Evolutionary conservation across 192 early-diverging fungal genomes (phyloP).

Genomic region (Backusella parvicylindrica): DNA sequence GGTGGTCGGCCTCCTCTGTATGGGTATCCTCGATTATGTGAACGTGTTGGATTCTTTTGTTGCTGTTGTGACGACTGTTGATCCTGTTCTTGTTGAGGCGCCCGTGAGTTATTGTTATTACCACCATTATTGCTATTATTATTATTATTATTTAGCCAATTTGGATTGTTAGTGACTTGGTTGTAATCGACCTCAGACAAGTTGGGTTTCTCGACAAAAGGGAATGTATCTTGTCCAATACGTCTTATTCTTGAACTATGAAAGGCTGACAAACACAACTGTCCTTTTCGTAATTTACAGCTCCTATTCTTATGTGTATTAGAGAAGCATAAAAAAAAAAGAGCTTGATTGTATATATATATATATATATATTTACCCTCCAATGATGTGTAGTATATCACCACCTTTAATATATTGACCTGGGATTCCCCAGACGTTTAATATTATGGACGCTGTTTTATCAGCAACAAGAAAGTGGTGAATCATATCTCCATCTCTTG

Average conservation of each 20-base stretch:
- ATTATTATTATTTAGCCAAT: background rate
- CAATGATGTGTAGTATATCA: slow-evolving; percentile 56
- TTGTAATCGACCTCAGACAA: slow-evolving; percentile 13
- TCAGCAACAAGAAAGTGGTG: slow-evolving; percentile 63
- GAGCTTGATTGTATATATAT: background rate
- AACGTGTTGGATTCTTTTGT: background rate
- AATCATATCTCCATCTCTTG: slow-evolving; percentile 49
- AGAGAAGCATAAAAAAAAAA: background rate
- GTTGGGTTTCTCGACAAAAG: slow-evolving; percentile 38
- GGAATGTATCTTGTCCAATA: slow-evolving; percentile 53
- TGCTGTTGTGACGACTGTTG: background rate
- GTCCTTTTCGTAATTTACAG: slow-evolving; percentile 51
- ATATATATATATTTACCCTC: slow-evolving; percentile 29
- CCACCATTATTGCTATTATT: background rate
- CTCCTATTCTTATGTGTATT: slow-evolving; percentile 25
- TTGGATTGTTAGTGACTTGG: background rate
- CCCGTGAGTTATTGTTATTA: background rate
- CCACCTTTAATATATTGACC: slow-evolving; percentile 50
- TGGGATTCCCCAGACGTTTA: slow-evolving; percentile 57
- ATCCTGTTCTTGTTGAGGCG: background rate
- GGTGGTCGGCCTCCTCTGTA: background rate
- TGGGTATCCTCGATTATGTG: background rate
- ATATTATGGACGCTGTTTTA: slow-evolving; percentile 50
- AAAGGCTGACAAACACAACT: slow-evolving; percentile 47
- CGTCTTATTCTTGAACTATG: slow-evolving; percentile 51